Evolutionary conservation across 2,329 filamentous ascomycete species (phyloP).

Genomic region (Sporothrix pseudoabietina): DNA sequence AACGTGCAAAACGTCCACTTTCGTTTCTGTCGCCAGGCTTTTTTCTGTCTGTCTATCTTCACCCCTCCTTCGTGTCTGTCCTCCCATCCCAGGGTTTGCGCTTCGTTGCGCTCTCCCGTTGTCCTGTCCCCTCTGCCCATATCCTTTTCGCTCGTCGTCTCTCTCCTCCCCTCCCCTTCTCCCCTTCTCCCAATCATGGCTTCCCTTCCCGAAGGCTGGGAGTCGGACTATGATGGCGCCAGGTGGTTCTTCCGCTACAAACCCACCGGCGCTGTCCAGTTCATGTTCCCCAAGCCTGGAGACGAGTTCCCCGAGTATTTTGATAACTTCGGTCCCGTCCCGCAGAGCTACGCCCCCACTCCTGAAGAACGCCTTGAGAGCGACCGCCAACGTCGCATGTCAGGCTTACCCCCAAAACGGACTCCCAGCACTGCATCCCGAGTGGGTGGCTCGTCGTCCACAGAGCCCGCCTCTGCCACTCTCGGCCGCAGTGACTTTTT

Average conservation of each 20-base stretch:
- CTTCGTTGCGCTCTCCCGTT: slow-evolving; percentile 14
- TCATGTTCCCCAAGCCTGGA: slow-evolving; percentile 58
- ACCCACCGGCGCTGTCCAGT: slow-evolving; percentile 57
- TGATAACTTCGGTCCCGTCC: slow-evolving; percentile 41
- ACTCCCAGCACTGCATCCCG: neutral
- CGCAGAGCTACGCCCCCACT: slow-evolving; percentile 43
- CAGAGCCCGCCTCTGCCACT: slow-evolving; percentile 38
- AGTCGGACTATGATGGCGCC: slow-evolving; percentile 58
- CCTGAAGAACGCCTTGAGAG: slow-evolving; percentile 58
- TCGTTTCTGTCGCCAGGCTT: slow-evolving; percentile 13
- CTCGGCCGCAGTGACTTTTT: slow-evolving; percentile 39
- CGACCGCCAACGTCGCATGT: slow-evolving; percentile 52
- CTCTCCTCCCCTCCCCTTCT: neutral
- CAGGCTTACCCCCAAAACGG: slow-evolving; percentile 28
- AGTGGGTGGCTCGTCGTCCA: neutral
- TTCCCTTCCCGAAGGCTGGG: slow-evolving; percentile 57
- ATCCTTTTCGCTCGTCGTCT: too few species aligned
- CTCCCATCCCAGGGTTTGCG: slow-evolving; percentile 13
- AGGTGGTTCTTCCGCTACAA: slow-evolving; percentile 62
- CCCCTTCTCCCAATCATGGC: slow-evolving; percentile 41
- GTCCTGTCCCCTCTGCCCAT: neutral
- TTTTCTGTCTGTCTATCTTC: neutral
- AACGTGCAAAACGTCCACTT: neutral
- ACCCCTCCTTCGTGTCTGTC: too few species aligned
- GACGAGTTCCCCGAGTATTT: slow-evolving; percentile 61